Conservation (phyloP, 306 rosid genomes). For the Inga leiocalycina region DNA sequence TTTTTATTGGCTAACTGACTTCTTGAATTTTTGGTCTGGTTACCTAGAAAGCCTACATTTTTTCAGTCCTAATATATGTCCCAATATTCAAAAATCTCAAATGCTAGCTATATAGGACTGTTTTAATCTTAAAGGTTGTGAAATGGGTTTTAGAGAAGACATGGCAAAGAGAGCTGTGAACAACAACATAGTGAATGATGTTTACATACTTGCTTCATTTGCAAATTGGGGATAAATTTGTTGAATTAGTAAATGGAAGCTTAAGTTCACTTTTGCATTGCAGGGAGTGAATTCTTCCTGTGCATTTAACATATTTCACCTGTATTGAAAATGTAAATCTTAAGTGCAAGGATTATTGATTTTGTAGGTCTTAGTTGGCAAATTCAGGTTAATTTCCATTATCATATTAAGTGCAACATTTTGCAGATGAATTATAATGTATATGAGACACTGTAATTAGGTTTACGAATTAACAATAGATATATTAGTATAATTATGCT, state of each 20-base stretch:
- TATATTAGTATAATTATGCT: no score
- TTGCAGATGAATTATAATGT: no score
- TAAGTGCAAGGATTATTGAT: no score
- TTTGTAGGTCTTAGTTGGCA: no score
- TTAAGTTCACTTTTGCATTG: neutral
- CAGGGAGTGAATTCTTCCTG: neutral
- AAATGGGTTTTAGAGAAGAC: slow-evolving; percentile 22
- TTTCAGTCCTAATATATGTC: neutral
- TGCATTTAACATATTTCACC: no score
- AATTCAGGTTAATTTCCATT: no score
- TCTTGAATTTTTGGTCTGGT: neutral
- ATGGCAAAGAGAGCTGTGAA: slow-evolving; percentile 64
- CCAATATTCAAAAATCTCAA: neutral
- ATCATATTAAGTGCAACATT: no score
- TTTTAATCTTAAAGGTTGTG: slow-evolving; percentile 5
- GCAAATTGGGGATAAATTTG: slow-evolving; percentile 30
- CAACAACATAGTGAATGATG: slow-evolving; percentile 60
- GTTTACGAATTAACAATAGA: no score
- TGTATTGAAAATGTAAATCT: no score
- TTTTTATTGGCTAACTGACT: slow-evolving; percentile 4
- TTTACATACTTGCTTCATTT: slow-evolving; percentile 55
- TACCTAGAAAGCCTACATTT: neutral
- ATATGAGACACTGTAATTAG: no score
- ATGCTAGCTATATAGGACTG: neutral
- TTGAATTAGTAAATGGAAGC: neutral